Evolutionary conservation across 2,329 filamentous ascomycete species (phyloP).

Genomic region (Ascomycota sp.): DNA sequence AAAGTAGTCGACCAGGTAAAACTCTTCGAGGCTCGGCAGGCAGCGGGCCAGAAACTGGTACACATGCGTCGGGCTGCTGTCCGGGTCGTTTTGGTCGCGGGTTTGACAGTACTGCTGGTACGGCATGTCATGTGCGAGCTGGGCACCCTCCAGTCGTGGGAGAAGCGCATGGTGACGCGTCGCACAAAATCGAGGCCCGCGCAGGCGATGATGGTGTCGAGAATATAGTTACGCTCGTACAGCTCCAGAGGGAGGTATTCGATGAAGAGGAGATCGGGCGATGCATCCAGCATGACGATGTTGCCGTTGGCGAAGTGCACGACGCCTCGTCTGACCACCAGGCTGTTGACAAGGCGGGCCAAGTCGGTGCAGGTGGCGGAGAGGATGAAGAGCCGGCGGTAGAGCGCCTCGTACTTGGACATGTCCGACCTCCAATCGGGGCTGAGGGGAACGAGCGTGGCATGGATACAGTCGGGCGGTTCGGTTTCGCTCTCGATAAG

Average conservation of each 20-base stretch:
- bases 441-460: background rate
- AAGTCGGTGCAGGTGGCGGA: constrained; percentile 10
- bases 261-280: constrained; percentile 12
- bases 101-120: constrained; percentile 13
- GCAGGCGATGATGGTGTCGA: constrained; percentile 9
- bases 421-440: constrained; percentile 8
- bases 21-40: constrained; percentile 19
- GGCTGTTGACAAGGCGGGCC: constrained; percentile 4
- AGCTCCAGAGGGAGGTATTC: constrained; percentile 13
- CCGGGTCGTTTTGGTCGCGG: constrained; percentile 6
- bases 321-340: constrained; percentile 5
- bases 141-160: constrained; percentile 18
- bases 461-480: background rate
- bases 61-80: constrained; percentile 17
- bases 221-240: constrained; percentile 8
- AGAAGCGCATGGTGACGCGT: constrained; percentile 21
- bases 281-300: constrained; percentile 10
- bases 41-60: constrained; percentile 22
- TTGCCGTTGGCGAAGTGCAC: constrained; percentile 9
- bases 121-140: constrained; percentile 8
- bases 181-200: constrained; percentile 13
- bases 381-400: constrained; percentile 9
- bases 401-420: constrained; percentile 12
- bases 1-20: constrained; percentile 24
- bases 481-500: constrained; percentile 6